phyloP scores from a whole-genome alignment of 192 early-diverging fungal species.

The Paraglomus occultum region DNA sequence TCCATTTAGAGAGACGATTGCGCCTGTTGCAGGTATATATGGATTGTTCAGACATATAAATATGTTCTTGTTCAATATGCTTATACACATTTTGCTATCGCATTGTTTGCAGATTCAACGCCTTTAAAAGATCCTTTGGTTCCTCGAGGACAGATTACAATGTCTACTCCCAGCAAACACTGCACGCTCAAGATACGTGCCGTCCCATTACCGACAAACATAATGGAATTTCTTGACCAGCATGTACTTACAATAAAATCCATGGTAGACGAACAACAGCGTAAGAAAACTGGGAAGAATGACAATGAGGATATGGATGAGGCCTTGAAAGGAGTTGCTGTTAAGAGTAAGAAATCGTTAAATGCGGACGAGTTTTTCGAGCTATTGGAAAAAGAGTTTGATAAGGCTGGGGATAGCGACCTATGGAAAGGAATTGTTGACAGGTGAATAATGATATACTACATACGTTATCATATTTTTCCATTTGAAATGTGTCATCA shows the following conservation, averaged over 20 bases:
- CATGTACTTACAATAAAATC: slow-evolving; percentile 52
- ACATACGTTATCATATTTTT: no score
- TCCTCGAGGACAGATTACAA: slow-evolving; percentile 61
- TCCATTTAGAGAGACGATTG: slow-evolving; percentile 94
- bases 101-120: slow-evolving; percentile 32
- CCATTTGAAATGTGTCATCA: slow-evolving; percentile 33
- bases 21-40: slow-evolving; percentile 36
- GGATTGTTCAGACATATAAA: background rate
- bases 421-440: slow-evolving; percentile 52
- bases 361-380: slow-evolving; percentile 11
- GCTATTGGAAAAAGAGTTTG: slow-evolving; percentile 22
- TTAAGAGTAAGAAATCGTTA: slow-evolving; percentile 11
- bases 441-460: slow-evolving; percentile 35
- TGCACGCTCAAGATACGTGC: slow-evolving; percentile 62
- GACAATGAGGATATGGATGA: slow-evolving; percentile 28
- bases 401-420: slow-evolving; percentile 25
- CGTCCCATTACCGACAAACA: slow-evolving; percentile 64
- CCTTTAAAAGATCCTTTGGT: slow-evolving; percentile 42
- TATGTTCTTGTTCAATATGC: no score
- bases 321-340: slow-evolving; percentile 11
- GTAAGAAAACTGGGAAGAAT: slow-evolving; percentile 27
- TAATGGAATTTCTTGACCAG: slow-evolving; percentile 56
- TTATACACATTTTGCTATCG: slow-evolving; percentile 2
- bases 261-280: slow-evolving; percentile 48
- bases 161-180: slow-evolving; percentile 59